Percentiles rank a stretch among this genome's conserved stretches.
Evolutionary conservation across 345 rosid genomes (phyloP).

Genomic region (Populus alba): DNA sequence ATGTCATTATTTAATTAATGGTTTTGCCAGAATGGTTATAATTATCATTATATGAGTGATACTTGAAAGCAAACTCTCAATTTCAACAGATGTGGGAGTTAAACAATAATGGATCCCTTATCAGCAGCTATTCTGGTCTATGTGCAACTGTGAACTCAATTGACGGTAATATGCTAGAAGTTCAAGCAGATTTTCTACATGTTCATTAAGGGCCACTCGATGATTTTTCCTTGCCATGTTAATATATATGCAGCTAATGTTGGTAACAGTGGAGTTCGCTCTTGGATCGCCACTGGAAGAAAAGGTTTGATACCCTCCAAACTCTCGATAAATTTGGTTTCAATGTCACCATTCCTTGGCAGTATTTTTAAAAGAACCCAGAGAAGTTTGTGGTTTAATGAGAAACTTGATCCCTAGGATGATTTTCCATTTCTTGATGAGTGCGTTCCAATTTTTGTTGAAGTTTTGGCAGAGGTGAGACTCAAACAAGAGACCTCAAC

Average conservation of each 20-base stretch:
- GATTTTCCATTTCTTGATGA: not conserved
- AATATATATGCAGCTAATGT: constrained; percentile 20
- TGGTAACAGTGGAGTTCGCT: constrained; percentile 51
- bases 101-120: constrained; percentile 50
- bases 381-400: not conserved
- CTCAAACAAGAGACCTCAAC: not conserved
- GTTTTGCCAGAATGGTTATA: not conserved
- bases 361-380: not conserved
- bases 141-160: constrained; percentile 60
- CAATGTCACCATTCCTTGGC: not conserved
- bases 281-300: constrained; percentile 91
- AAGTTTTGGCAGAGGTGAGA: not conserved
- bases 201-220: not conserved
- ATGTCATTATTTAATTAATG: not conserved
- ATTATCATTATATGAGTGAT: not conserved
- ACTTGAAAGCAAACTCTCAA: constrained; percentile 8
- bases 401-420: not conserved
- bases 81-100: constrained; percentile 79
- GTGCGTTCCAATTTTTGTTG: not conserved
- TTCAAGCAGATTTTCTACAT: not conserved
- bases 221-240: not conserved
- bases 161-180: constrained; percentile 43
- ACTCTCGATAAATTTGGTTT: not conserved
- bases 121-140: constrained; percentile 77
- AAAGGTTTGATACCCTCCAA: constrained; percentile 37